These are phyloP conservation scores for Boletus rubropictus DNA, from an alignment of 768 basidiomycete genomes.

Conservation along the genomic window DNA sequence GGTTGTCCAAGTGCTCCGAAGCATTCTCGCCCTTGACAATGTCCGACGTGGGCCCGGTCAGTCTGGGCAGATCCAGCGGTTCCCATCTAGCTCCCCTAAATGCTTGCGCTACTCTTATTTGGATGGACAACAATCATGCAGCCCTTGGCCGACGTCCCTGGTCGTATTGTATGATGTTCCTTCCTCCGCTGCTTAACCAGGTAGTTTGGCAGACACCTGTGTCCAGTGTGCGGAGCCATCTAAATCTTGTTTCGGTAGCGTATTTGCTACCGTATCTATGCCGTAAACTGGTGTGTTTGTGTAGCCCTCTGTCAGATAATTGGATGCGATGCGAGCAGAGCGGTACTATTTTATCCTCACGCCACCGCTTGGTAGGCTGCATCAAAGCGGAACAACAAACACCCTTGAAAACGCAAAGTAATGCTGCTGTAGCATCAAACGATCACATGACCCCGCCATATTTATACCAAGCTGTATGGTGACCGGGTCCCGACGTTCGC, in stretches of 20 bases:
- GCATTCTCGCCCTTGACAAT: slow-evolving; percentile 52
- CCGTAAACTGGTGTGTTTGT: neutral
- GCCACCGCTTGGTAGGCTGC: too few relatives aligned
- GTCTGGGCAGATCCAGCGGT: slow-evolving; percentile 60
- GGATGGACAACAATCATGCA: slow-evolving; percentile 40
- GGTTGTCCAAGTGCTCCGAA: slow-evolving; percentile 57
- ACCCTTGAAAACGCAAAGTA: neutral
- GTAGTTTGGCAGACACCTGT: neutral
- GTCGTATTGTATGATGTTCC: slow-evolving; percentile 40
- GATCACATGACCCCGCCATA: neutral
- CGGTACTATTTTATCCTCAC: neutral
- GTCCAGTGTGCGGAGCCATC: neutral
- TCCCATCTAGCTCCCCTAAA: slow-evolving; percentile 43
- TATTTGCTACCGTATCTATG: slow-evolving; percentile 4
- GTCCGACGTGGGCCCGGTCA: slow-evolving; percentile 62
- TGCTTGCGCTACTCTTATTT: slow-evolving; percentile 54
- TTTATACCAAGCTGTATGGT: slow-evolving; percentile 1
- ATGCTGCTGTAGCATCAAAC: neutral
- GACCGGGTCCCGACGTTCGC: neutral
- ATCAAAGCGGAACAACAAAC: neutral
- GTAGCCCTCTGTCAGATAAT: neutral
- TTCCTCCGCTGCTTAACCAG: slow-evolving; percentile 14
- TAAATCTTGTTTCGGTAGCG: neutral
- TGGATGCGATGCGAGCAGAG: neutral
- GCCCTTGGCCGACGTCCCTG: slow-evolving; percentile 67